A percentile compares a stretch with the other conserved stretches of the same genome.
These are phyloP conservation scores for Metschnikowia gelsemii DNA, from an alignment of 805 yeast species.

Conservation along the genomic window DNA sequence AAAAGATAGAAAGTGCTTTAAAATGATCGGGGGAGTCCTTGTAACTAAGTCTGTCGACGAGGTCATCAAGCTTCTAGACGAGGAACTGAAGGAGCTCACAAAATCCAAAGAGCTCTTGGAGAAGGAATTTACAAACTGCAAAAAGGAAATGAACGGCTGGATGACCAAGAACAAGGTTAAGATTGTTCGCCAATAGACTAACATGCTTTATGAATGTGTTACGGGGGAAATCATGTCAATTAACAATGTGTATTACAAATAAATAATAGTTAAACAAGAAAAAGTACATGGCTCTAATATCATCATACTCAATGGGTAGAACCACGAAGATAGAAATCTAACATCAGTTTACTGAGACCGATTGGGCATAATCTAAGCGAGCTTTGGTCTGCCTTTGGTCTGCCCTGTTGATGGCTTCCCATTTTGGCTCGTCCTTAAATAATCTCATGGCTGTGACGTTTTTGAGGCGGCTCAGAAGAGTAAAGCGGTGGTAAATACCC, in stretches of 20 bases:
- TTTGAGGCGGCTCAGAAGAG: constrained; percentile 57
- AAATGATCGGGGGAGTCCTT: constrained; percentile 92
- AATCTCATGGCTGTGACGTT: constrained; percentile 76
- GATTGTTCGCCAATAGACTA: constrained; percentile 31
- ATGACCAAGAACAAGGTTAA: constrained; percentile 43
- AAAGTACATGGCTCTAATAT: background rate
- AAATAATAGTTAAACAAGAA: constrained; percentile 1
- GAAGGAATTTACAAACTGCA: constrained; percentile 26
- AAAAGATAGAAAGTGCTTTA: constrained; percentile 70
- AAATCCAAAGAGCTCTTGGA: constrained; percentile 26
- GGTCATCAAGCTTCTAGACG: constrained; percentile 60
- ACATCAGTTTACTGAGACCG: constrained; percentile 26
- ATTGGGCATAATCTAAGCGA: constrained; percentile 33
- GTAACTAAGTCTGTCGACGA: constrained; percentile 81
- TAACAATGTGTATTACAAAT: constrained; percentile 1
- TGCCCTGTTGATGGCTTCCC: constrained; percentile 84
- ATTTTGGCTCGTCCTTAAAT: constrained; percentile 93
- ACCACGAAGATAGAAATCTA: background rate
- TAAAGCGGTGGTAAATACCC: constrained; percentile 92
- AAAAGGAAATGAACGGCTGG: constrained; percentile 40
- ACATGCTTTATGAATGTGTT: background rate
- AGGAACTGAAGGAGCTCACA: constrained; percentile 39
- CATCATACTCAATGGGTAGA: background rate
- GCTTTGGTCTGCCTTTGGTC: constrained; percentile 33
- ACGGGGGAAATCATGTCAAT: too few species aligned